phyloP scores from a whole-genome alignment of 148 eudicot genomes.

The Chenopodium album region DNA sequence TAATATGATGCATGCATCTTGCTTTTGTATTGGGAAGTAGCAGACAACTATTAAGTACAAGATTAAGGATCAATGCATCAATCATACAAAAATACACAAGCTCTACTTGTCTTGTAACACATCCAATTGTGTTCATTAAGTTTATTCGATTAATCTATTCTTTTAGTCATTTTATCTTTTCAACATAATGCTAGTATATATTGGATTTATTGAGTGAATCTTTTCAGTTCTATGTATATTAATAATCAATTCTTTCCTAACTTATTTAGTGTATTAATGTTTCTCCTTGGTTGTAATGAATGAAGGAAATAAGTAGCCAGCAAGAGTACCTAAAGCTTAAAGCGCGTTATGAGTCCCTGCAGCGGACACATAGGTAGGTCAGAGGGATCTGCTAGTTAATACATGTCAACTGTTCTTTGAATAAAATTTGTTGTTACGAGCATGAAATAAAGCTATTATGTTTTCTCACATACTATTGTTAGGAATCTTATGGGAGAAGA shows the following conservation, averaged over 20 bases:
- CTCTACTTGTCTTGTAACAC: too few relatives aligned
- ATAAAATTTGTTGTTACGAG: not conserved
- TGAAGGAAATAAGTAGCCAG: slow-evolving; percentile 78
- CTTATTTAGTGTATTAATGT: not conserved
- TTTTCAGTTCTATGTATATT: too few relatives aligned
- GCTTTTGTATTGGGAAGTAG: too few relatives aligned
- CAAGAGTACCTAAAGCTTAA: slow-evolving; percentile 89
- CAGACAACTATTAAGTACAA: too few relatives aligned
- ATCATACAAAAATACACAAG: too few relatives aligned
- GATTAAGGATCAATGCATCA: too few relatives aligned
- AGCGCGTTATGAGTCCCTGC: slow-evolving; percentile 68
- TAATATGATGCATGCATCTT: too few relatives aligned
- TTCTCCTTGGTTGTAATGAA: slow-evolving; percentile 4
- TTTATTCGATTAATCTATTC: too few relatives aligned
- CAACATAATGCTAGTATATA: too few relatives aligned
- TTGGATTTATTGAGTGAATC: too few relatives aligned
- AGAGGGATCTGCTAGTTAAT: not conserved
- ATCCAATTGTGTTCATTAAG: too few relatives aligned
- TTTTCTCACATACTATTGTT: not conserved
- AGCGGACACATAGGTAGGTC: slow-evolving; percentile 77
- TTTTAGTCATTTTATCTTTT: too few relatives aligned
- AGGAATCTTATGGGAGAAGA: slow-evolving; percentile 97
- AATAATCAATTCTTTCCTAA: not conserved
- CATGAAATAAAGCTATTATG: not conserved
- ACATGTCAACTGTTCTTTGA: not conserved